phyloP scores from a whole-genome alignment of 2,329 filamentous ascomycete species.

The Phialemonium atrogriseum region DNA sequence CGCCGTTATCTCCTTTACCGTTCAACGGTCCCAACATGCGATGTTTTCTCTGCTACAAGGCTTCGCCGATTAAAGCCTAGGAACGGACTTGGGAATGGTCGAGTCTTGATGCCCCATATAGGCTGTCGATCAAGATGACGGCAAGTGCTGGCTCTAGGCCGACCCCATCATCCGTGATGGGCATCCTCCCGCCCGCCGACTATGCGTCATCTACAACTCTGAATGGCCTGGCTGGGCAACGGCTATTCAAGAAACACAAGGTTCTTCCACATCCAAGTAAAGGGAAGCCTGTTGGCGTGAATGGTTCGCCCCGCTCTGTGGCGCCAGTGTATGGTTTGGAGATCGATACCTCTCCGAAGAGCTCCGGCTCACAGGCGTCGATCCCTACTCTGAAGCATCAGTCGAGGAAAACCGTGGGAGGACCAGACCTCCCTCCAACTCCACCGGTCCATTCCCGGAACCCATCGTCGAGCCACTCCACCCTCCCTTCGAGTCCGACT shows the following conservation, averaged over 20 bases:
- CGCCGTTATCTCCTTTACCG: no score
- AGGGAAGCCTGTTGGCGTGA: constrained; percentile 5
- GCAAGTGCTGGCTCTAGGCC: constrained; percentile 12
- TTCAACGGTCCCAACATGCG: constrained; percentile 2
- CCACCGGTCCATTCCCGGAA: constrained; percentile 53
- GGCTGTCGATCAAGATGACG: constrained; percentile 13
- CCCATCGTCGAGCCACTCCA: constrained; percentile 43
- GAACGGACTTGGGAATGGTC: constrained; percentile 7
- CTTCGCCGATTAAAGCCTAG: constrained; percentile 3
- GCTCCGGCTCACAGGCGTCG: constrained; percentile 10
- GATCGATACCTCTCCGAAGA: constrained; percentile 11
- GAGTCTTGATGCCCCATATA: constrained; percentile 7
- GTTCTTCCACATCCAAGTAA: constrained; percentile 27
- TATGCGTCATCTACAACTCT: constrained; percentile 18
- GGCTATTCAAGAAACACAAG: constrained; percentile 39
- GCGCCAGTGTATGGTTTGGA: constrained; percentile 11
- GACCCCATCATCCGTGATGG: constrained; percentile 24
- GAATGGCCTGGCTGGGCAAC: constrained; percentile 20
- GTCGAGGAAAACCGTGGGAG: constrained; percentile 9
- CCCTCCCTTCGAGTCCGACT: constrained; percentile 31
- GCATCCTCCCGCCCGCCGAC: constrained; percentile 19
- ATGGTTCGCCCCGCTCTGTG: constrained; percentile 10
- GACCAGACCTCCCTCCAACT: constrained; percentile 44
- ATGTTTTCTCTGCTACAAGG: background rate
- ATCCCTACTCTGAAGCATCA: constrained; percentile 6